Conservation (phyloP, 371 early-diverging fungal genomes). For the Mycotypha africana region DNA sequence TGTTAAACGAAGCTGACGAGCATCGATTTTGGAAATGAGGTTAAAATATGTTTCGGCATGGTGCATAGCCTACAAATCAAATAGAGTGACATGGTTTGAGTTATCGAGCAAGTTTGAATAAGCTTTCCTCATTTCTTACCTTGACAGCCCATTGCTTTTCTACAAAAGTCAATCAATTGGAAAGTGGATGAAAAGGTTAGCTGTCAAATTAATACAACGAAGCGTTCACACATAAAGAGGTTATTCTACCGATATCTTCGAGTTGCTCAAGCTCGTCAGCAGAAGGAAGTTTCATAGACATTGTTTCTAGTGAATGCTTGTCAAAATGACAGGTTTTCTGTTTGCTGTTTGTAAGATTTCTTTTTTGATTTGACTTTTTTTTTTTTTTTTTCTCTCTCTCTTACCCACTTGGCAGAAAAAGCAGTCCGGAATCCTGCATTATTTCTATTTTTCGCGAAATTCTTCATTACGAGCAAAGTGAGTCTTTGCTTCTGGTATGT, state of each 20-base stretch:
- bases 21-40: slow-evolving; percentile 64
- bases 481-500: no score
- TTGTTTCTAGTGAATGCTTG: background rate
- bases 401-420: no score
- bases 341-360: no score
- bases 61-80: slow-evolving; percentile 76
- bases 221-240: no score
- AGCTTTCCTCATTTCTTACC: slow-evolving; percentile 22
- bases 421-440: no score
- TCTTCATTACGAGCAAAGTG: no score
- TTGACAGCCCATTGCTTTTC: slow-evolving; percentile 94
- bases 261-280: slow-evolving; percentile 78
- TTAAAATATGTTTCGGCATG: slow-evolving; percentile 92
- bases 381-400: background rate
- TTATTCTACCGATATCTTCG: slow-evolving; percentile 76
- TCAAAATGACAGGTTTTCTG: no score
- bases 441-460: no score
- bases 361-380: background rate
- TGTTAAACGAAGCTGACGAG: slow-evolving; percentile 72
- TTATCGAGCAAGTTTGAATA: background rate
- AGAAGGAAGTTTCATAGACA: slow-evolving; percentile 61
- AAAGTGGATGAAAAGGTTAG: background rate
- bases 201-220: no score
- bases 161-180: slow-evolving; percentile 9
- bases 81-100: background rate